Evolutionary conservation across 371 early-diverging fungal genomes (phyloP).

Genomic region (Lichtheimia ramosa): DNA sequence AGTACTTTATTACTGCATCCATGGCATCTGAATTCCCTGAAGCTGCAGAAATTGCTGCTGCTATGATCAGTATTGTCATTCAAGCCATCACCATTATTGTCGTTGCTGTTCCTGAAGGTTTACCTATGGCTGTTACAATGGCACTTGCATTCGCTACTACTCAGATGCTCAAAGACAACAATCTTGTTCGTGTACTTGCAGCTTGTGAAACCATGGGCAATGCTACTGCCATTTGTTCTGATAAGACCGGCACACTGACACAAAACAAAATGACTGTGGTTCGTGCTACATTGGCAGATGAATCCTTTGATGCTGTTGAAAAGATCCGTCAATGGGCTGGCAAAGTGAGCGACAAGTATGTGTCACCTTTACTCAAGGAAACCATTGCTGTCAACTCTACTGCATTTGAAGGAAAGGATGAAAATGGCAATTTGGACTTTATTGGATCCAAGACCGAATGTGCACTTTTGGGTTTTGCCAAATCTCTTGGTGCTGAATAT

Average conservation of each 20-base stretch:
- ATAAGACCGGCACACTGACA: slow-evolving; percentile 97
- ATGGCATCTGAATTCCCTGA: slow-evolving; percentile 58
- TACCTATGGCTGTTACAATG: slow-evolving; percentile 97
- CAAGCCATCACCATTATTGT: slow-evolving; percentile 91
- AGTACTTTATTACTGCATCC: slow-evolving; percentile 74
- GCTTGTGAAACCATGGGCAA: slow-evolving; percentile 99
- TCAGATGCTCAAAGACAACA: slow-evolving; percentile 91
- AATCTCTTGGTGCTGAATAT: slow-evolving; percentile 62
- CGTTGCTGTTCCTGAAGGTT: slow-evolving; percentile 97
- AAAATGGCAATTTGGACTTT: slow-evolving; percentile 69
- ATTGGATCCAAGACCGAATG: slow-evolving; percentile 94
- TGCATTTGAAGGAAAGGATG: slow-evolving; percentile 84
- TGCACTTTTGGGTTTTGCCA: slow-evolving; percentile 81
- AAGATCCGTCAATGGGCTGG: slow-evolving; percentile 30
- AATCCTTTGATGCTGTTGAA: slow-evolving; percentile 36
- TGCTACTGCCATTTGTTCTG: slow-evolving; percentile 95
- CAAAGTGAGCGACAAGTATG: slow-evolving; percentile 26
- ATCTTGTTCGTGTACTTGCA: slow-evolving; percentile 89
- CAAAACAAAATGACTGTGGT: slow-evolving; percentile 96
- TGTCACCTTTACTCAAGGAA: slow-evolving; percentile 52
- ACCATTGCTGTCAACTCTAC: slow-evolving; percentile 85
- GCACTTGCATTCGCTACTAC: slow-evolving; percentile 95
- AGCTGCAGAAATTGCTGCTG: slow-evolving; percentile 59
- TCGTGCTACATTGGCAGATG: slow-evolving; percentile 57
- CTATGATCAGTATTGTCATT: slow-evolving; percentile 76